phyloP scores from a whole-genome alignment of 305 asterid genomes.

The Fraxinus sp. region DNA sequence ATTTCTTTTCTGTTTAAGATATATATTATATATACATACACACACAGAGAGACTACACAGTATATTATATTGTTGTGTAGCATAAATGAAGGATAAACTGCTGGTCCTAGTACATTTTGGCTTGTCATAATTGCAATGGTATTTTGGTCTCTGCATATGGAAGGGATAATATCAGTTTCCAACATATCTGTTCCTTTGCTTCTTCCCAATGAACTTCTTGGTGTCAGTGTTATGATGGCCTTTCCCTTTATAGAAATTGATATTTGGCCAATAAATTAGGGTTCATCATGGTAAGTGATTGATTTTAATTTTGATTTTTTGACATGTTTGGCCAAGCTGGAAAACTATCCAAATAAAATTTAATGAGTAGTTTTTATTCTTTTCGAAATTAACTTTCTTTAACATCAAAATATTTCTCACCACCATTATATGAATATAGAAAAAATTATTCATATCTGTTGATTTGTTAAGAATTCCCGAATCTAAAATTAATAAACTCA shows the following conservation, averaged over 20 bases:
- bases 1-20: not conserved
- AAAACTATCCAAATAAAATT: not conserved
- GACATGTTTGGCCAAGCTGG: not conserved
- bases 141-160: slow-evolving; percentile 23
- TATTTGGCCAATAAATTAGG: slow-evolving; percentile 3
- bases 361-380: not conserved
- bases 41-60: not conserved
- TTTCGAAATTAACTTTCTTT: not conserved
- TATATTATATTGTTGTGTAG: not conserved
- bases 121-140: slow-evolving; percentile 12
- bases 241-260: slow-evolving; percentile 38
- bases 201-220: slow-evolving; percentile 56
- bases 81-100: slow-evolving; percentile 21
- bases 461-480: not conserved
- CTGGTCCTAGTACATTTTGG: slow-evolving; percentile 3
- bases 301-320: not conserved
- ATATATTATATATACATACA: not conserved
- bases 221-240: slow-evolving; percentile 49
- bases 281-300: not conserved
- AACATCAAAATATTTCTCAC: not conserved
- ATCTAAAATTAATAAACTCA: not conserved
- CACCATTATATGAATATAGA: not conserved
- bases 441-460: no score
- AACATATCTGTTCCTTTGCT: slow-evolving; percentile 38
- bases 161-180: slow-evolving; percentile 41